Evolutionary conservation across 225 moss, liverwort and hornwort genomes (phyloP).

Genomic region (Ulota crispa): DNA sequence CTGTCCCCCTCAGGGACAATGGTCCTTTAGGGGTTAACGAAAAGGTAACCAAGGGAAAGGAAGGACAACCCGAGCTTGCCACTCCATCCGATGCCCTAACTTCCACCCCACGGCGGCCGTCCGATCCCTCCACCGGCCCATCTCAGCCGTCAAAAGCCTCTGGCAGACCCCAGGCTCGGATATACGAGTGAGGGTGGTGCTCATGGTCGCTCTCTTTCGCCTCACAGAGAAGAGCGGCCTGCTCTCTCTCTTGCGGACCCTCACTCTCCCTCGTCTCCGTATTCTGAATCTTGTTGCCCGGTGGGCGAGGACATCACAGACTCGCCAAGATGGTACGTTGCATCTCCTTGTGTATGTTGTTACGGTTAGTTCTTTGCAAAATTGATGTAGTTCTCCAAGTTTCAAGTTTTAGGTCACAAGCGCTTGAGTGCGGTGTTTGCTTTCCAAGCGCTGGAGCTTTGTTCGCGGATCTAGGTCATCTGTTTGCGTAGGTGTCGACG

Average conservation of each 20-base stretch:
- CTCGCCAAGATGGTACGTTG: slow-evolving; percentile 38
- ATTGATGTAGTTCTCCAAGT: neutral
- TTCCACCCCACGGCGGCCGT: neutral
- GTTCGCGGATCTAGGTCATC: neutral
- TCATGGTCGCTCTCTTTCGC: rapidly evolving
- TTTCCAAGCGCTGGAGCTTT: no score
- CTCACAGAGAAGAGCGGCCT: slow-evolving; percentile 21
- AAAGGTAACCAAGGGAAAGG: neutral
- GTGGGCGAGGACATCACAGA: slow-evolving; percentile 24
- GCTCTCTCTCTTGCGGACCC: slow-evolving; percentile 8
- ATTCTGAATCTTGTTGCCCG: slow-evolving; percentile 15
- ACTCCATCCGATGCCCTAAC: slow-evolving; percentile 30
- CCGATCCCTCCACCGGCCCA: neutral
- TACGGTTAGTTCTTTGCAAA: neutral
- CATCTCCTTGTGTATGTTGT: neutral
- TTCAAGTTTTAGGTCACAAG: neutral
- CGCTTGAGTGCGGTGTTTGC: no score
- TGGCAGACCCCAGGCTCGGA: neutral
- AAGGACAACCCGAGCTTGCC: neutral
- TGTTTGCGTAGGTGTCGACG: no score
- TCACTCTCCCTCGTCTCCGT: neutral
- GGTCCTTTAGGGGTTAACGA: no score
- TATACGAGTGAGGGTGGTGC: neutral
- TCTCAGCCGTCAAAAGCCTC: slow-evolving; percentile 1
- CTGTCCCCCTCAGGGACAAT: no score